phyloP scores from a whole-genome alignment of 306 rosid genomes.

The Cucurbita ficifolia region DNA sequence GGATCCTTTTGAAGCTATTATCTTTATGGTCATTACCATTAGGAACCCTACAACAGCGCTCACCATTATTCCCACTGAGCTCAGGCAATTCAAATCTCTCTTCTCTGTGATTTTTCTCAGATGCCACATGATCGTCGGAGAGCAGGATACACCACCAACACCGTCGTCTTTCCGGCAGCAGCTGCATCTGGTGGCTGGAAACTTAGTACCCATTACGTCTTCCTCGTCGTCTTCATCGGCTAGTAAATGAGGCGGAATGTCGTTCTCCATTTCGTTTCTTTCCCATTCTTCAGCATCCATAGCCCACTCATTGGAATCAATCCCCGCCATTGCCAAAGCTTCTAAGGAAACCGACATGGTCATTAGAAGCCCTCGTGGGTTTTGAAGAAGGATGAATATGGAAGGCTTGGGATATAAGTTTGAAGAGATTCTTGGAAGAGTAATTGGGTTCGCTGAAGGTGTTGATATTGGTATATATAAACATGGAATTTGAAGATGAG shows the following conservation, averaged over 20 bases:
- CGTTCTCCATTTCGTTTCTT: neutral
- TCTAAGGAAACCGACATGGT: slow-evolving; percentile 1
- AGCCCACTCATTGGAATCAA: neutral
- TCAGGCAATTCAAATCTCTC: neutral
- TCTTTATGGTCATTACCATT: neutral
- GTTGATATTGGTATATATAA: neutral
- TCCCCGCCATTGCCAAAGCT: slow-evolving; percentile 4
- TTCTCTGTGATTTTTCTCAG: neutral
- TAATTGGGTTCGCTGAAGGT: neutral
- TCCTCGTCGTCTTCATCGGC: neutral
- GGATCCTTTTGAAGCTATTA: neutral
- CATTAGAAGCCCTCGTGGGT: neutral
- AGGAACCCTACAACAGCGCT: neutral
- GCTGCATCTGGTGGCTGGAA: neutral
- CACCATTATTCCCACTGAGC: neutral
- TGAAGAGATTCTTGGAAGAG: neutral
- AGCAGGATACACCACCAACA: neutral
- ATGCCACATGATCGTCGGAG: neutral
- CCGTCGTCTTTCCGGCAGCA: neutral
- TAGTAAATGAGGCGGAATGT: neutral
- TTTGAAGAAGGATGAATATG: no score
- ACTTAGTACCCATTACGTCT: neutral
- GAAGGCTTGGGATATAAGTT: neutral
- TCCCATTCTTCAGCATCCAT: neutral
- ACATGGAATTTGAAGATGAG: neutral